Base-by-base conservation (phyloP, 371 early-diverging fungal species). In the Umbelopsis sp. region DNA sequence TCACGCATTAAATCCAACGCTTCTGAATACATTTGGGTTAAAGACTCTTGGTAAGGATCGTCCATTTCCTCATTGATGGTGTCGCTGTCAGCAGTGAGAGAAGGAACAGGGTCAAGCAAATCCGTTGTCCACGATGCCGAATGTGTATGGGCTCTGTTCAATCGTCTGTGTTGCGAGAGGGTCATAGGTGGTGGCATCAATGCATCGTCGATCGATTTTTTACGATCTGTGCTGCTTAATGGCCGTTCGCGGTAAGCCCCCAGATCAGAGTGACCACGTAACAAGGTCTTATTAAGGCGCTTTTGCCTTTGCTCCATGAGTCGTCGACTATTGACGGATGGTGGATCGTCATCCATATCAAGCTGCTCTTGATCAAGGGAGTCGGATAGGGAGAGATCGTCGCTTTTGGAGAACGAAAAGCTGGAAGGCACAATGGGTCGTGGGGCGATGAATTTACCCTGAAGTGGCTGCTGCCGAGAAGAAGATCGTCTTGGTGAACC, bases 11-110 rank as follows among this genome's bases (percentile, higher is more conserved):
- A 35, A 18, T 57, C 57, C 14, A 57, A 32, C 0, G 57, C 57
- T 57, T 57, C 57, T 10, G 57, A 35, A 57, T 57, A 57, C 57
- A 57, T 57, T 29, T 57, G 57, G 35, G 57, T 57, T 18, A 57
- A n/a, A 57, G 57, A 18, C 35, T 57, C 57, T 57, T 57, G 57
- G 18, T 57, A 57, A 12, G 57, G 29, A 18, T 57, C 57, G 37
- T 57, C 37, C 16, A 35, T 35, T 4, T 57, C 57, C 35, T 57
- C 57, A 35, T 57, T 57, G 18, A 57, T 35, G 35, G 57, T 57
- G 35, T 57, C 57, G n/a, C 57, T 57, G 18, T 57, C 57, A 35
- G 57, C 57, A 18, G 57, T 57, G 18, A 57, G n/a, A 29, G 57
- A 57, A 0, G 57, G 57, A 5, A 57, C 57, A 16, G 57, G 57